Conservation (phyloP, 2,329 filamentous ascomycete genomes). For the Calonectria hongkongensis region DNA sequence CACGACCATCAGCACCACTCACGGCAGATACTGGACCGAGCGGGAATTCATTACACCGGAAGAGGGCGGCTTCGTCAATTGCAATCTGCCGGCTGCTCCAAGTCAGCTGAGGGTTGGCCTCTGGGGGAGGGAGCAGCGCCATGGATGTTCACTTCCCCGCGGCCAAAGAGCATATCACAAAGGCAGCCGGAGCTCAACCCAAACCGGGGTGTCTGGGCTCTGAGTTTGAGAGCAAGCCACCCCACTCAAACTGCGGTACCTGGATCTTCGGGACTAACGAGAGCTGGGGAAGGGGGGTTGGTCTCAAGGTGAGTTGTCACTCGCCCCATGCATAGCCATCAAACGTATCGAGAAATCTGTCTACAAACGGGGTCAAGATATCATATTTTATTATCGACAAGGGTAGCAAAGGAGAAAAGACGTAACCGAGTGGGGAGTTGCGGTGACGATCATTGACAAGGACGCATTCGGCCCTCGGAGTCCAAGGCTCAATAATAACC, state of each 20-base stretch:
- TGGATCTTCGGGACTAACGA: conserved; percentile 22
- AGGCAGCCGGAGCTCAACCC: conserved; percentile 14
- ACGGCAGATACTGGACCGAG: conserved; percentile 15
- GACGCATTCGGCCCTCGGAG: conserved; percentile 17
- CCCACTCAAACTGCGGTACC: conserved; percentile 15
- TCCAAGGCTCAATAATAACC: neutral
- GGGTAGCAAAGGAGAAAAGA: conserved; percentile 2
- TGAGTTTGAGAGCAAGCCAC: neutral
- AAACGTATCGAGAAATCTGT: conserved; percentile 22
- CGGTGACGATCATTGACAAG: conserved; percentile 10
- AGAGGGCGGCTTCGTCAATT: neutral
- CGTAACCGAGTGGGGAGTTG: conserved; percentile 17
- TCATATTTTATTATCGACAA: conserved; percentile 9
- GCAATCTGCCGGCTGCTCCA: neutral
- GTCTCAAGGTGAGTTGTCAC: conserved; percentile 38
- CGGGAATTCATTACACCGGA: neutral
- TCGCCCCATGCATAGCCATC: conserved; percentile 34
- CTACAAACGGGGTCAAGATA: conserved; percentile 5
- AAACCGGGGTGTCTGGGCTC: neutral
- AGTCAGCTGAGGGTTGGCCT: neutral
- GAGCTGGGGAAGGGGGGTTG: conserved; percentile 12
- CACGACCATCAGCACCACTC: conserved; percentile 33
- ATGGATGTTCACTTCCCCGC: conserved; percentile 6
- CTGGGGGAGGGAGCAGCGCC: neutral
- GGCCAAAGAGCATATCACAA: conserved; percentile 1